Conservation (phyloP, 345 rosid species). For the Pistacia atlantica region DNA sequence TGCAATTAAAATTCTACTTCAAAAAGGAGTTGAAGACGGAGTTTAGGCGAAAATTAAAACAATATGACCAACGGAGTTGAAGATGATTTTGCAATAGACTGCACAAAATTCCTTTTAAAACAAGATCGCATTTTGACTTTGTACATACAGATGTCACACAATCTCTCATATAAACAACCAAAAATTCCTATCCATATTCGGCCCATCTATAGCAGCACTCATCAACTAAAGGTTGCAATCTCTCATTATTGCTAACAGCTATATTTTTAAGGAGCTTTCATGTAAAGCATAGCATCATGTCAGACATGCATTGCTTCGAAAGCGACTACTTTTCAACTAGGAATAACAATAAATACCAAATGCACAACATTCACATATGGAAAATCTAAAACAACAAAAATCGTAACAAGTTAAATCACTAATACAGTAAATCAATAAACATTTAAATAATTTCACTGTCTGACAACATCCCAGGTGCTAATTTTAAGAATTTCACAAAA, state of each 20-base stretch:
- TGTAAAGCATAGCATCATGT: no score
- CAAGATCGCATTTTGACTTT: neutral
- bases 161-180: neutral
- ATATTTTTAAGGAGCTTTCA: neutral
- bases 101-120: neutral
- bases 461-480: neutral
- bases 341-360: neutral
- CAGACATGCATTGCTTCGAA: neutral
- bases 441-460: neutral
- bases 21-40: neutral
- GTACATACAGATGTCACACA: neutral
- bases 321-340: neutral
- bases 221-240: neutral
- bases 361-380: neutral
- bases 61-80: neutral
- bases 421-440: no score
- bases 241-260: neutral
- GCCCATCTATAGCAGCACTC: neutral
- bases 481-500: neutral
- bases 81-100: neutral
- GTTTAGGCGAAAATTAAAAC: neutral
- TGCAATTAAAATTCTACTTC: neutral
- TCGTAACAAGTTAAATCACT: neutral
- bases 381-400: neutral
- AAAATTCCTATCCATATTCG: neutral